Base-by-base conservation (phyloP, 2,329 filamentous ascomycete species). In the Fusarium sp. region DNA sequence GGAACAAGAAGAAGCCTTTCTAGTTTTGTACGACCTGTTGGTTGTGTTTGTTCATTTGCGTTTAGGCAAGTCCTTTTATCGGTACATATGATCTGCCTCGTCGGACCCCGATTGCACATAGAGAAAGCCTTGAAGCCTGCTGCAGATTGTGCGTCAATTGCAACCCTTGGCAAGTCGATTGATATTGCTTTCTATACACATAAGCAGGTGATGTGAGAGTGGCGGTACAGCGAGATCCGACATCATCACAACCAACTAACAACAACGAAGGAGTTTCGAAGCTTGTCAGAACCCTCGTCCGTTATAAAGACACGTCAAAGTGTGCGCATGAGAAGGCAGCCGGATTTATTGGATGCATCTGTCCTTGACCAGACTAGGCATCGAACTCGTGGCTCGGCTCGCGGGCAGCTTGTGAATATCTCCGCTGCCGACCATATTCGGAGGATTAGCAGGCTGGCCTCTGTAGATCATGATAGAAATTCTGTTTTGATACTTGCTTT, bases 61-160 rank as follows among this genome's bases (percentile, higher is more conserved):
- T 26, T 18, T 6, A 20, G 26, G 23, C n/a, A 30, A 38, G 34
- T 26, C 15, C 28, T 26, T 11, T n/a, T 23, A 28, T 50, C 26
- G 11, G 33, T 15, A 18, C 20, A 16, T 15, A 28, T 20, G 41
- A 30, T 62, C 41, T 57, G 26, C 45, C 52, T 50, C 26, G 45
- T 16, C 45, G 34, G 20, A 41, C 36, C 20, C n/a, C 44, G 40
- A 30, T 36, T 31, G 26, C 15, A 20, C 20, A 58, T 38, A 64
- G 8, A 33, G n/a, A 58, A 58, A 52, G 60, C 62, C 45, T 45
- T 59, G 33, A 36, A 37, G 40, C 26, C 41, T n/a, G 23, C 11
- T 23, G 23, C 13, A 16, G 10, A 47, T 33, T 44, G 30, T n/a
- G n/a, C 16, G 18, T 37, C 33, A 26, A 26, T 28, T 8, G 7